Base-by-base conservation (phyloP, 495 filamentous ascomycete genomes). In the Pyrenopolyporus hunteri region DNA sequence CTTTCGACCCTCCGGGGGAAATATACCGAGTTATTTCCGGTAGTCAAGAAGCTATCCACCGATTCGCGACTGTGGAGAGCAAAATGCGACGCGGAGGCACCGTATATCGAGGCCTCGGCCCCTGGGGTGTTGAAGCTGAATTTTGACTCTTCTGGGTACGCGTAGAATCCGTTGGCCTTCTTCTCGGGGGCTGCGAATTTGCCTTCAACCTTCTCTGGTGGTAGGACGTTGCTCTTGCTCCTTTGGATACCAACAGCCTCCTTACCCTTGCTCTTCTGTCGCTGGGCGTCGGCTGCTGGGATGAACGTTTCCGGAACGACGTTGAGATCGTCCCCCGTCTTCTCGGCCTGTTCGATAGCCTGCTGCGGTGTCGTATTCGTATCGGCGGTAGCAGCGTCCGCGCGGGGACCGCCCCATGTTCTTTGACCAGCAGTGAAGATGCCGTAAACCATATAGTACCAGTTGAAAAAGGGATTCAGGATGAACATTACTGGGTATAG, bases 401-500 rank as follows among this genome's bases (percentile, higher is more conserved):
- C 92, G 60, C 94, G 84, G 16, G 94, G 94, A 3, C 94, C 94
- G 63, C 94, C 94, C 94, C 94, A 98, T 3, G 94, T 98, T 29
- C 94, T 83, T 70, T 97, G 92, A 16, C 93, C 92, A 16, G 94
- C 93, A 4, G 94, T 98, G 71, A 96, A 97, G 25, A 87, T 86
- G 35, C 85, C 85, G 69, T 87, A 87, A 7, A 97, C 88, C 89
- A 97, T 96, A 77, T 98, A 98, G 31, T 91, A 81, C 94, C 94
- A 98, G 74, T 98, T 98, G 82, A 98, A 93, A 70, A 97, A 96
- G 0, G 94, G 94, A 68, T 97, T 97, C 55, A 97, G 70, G 46
- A 96, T 73, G 69, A 98, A 98, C 93, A 98, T 97, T 50, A 98
- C 46, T 0, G 93, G 92, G 70, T 98, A 98, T 1, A 97, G 82